Conservation (phyloP, 495 filamentous ascomycete genomes). For the Penicillium ochrochloron region DNA sequence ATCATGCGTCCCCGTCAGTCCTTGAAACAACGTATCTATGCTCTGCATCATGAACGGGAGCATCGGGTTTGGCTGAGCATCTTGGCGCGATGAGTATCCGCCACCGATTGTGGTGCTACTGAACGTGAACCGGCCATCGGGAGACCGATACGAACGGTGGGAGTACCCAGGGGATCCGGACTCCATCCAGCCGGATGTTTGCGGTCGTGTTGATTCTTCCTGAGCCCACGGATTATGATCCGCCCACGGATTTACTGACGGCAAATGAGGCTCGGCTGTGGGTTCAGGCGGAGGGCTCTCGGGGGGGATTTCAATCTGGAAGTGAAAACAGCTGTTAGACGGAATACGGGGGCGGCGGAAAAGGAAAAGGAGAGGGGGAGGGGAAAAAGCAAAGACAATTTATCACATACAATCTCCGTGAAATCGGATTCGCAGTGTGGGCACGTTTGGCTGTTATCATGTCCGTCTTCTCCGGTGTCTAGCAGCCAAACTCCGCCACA, state of each 20-base stretch:
- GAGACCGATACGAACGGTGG: slow-evolving; percentile 52
- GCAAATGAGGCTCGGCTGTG: slow-evolving; percentile 23
- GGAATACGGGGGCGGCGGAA: neutral
- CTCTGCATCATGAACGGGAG: slow-evolving; percentile 38
- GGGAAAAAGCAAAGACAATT: slow-evolving; percentile 35
- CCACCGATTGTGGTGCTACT: slow-evolving; percentile 41
- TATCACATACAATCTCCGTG: slow-evolving; percentile 70
- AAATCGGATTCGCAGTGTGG: slow-evolving; percentile 79
- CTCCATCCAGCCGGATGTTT: slow-evolving; percentile 7
- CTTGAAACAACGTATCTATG: slow-evolving; percentile 40
- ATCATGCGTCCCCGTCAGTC: slow-evolving; percentile 34
- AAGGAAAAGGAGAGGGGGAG: neutral
- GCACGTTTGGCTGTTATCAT: slow-evolving; percentile 67
- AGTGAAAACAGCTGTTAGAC: slow-evolving; percentile 33
- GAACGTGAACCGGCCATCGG: slow-evolving; percentile 48
- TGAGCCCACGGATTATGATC: slow-evolving; percentile 47
- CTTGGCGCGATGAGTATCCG: slow-evolving; percentile 31
- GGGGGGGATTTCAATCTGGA: slow-evolving; percentile 44
- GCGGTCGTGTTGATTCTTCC: slow-evolving; percentile 48
- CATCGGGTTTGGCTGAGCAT: slow-evolving; percentile 26
- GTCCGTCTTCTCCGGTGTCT: slow-evolving; percentile 33
- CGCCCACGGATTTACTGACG: slow-evolving; percentile 33
- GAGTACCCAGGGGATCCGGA: slow-evolving; percentile 51
- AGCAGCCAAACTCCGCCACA: slow-evolving; percentile 81
- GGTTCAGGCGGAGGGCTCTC: slow-evolving; percentile 25